phyloP scores from a whole-genome alignment of 2,329 filamentous ascomycete genomes.

The Penicillium sp. region DNA sequence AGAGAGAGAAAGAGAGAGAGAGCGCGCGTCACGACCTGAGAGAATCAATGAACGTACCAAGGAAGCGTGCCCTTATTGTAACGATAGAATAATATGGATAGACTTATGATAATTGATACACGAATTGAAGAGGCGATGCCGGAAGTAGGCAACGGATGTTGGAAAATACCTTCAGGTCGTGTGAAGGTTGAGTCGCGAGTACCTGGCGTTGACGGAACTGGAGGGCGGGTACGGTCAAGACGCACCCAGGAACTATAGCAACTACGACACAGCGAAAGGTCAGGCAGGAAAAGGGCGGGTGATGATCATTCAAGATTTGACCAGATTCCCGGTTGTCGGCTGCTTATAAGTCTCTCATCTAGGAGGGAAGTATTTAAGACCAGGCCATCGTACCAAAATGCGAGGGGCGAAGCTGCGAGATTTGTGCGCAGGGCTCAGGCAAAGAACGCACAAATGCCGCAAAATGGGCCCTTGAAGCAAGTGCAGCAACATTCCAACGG shows the following conservation, averaged over 20 bases:
- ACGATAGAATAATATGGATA: neutral
- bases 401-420: conserved; percentile 21
- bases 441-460: conserved; percentile 34
- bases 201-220: no score
- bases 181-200: no score
- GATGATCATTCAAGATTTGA: no score
- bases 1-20: no score
- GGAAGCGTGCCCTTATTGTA: no score
- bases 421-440: conserved; percentile 26
- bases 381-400: conserved; percentile 8
- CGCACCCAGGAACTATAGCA: neutral
- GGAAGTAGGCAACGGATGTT: no score
- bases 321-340: neutral
- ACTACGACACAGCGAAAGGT: conserved; percentile 2
- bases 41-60: no score
- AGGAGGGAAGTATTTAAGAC: conserved; percentile 10
- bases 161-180: no score
- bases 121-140: neutral
- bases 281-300: neutral
- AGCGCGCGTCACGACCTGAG: no score
- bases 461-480: neutral
- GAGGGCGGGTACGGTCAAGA: neutral
- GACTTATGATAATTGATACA: neutral
- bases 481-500: conserved; percentile 15
- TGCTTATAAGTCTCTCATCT: neutral